Conservation (phyloP, 441 rosid species). For the Pelargonium fulgidum region DNA sequence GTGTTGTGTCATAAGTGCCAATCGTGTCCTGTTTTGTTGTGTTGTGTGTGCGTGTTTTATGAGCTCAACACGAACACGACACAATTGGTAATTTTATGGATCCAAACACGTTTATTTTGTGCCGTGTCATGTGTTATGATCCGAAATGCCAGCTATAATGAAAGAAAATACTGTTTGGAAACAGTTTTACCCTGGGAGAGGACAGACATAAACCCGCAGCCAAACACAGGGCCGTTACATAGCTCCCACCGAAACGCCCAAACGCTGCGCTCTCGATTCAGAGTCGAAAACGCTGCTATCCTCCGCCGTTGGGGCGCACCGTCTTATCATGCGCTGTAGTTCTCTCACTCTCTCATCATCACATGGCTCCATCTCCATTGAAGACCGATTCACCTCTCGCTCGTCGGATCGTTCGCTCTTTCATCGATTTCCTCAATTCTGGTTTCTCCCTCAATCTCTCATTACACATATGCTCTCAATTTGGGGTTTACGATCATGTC, state of each 20-base stretch:
- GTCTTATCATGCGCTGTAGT: not conserved
- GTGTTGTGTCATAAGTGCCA: too few species aligned
- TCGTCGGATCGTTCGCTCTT: conserved; percentile 59
- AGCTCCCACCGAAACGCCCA: not conserved
- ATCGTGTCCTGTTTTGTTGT: too few species aligned
- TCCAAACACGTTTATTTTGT: too few species aligned
- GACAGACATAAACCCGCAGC: not conserved
- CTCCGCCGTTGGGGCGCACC: conserved; percentile 7
- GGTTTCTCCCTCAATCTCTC: conserved; percentile 31
- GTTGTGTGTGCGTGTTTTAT: too few species aligned
- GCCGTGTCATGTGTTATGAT: too few species aligned
- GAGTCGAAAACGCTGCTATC: not conserved
- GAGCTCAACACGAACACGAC: too few species aligned
- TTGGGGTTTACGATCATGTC: not conserved
- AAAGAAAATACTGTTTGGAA: not conserved
- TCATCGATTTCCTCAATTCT: conserved; percentile 63
- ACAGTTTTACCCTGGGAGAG: not conserved
- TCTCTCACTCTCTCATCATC: not conserved
- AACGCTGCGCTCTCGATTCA: not conserved
- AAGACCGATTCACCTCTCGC: conserved; percentile 59
- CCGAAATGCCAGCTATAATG: too few species aligned
- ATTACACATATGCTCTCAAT: not conserved
- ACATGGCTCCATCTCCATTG: conserved; percentile 17
- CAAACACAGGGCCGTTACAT: not conserved
- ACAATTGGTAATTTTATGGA: too few species aligned